Evolutionary conservation across 345 rosid species (phyloP).

Genomic region (Hibiscus tridactylites): DNA sequence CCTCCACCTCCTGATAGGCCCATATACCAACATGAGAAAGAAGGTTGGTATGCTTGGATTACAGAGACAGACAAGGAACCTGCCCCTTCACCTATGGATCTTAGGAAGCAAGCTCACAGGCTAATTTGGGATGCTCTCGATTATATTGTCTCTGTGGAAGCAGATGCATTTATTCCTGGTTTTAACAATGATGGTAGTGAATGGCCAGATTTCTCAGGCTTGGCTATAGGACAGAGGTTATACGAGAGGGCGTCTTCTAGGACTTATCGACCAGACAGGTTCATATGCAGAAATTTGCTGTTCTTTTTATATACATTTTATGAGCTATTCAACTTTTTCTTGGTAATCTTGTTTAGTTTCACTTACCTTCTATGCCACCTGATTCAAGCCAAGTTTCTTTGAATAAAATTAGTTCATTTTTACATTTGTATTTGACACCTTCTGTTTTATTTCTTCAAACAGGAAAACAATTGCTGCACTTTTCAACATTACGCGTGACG

Average conservation of each 20-base stretch:
- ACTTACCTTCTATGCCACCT: neutral
- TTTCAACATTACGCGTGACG: conserved; percentile 52
- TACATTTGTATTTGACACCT: neutral
- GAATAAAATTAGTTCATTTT: too few species aligned
- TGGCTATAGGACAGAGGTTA: conserved; percentile 94
- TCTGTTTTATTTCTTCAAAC: conserved; percentile 16
- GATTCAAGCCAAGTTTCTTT: too few species aligned
- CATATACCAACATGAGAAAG: conserved; percentile 84
- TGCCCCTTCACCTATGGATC: conserved; percentile 62
- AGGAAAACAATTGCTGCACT: conserved; percentile 63
- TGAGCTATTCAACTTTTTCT: neutral
- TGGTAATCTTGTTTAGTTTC: neutral
- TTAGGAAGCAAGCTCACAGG: conserved; percentile 81
- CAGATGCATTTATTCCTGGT: conserved; percentile 92
- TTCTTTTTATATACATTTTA: neutral
- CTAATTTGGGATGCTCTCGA: conserved; percentile 97
- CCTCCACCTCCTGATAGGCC: conserved; percentile 99
- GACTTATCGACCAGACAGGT: conserved; percentile 94
- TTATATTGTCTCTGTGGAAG: conserved; percentile 76
- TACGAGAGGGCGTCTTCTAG: conserved; percentile 81
- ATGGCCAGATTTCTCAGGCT: conserved; percentile 90
- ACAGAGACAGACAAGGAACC: conserved; percentile 74
- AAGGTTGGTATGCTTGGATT: conserved; percentile 99
- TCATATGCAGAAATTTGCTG: conserved; percentile 9
- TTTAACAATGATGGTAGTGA: conserved; percentile 78